Evolutionary conservation across 495 filamentous ascomycete species (phyloP), one percentile per base, ranked within the genome.

Genomic region (Aspergillus coremiiformis): DNA sequence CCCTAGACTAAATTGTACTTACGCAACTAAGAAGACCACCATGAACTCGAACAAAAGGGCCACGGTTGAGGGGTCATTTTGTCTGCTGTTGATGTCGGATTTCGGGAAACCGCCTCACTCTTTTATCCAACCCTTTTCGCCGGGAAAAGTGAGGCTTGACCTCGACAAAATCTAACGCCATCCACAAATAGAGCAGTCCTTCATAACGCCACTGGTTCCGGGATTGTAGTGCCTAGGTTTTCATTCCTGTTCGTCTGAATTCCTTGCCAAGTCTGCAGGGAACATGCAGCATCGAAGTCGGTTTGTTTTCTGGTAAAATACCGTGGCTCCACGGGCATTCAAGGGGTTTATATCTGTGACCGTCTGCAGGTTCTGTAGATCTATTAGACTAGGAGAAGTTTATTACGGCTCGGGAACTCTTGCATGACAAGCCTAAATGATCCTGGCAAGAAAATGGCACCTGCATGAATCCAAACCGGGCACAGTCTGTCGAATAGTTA

Each of bases 101-200:
- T 49, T 53, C 55, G 55, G 55, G 46, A 63, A 55, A 43, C 59
- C 68, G 71, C 71, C 71, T 72, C 71, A 74, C 71, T 73, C 60
- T 64, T 67, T 67, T 52, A 55, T 58, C 68, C 70, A 73, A 73
- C 67, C 63, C 66, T 68, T 68, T 55, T 47, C 56, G 41, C 41
- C 33, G 52, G 44, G 46, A 61, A 59, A 64, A 64, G 61, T 66
- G 63, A 66, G 63, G 63, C 63, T 62, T 61, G 61, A 52, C 45
- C 53, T 53, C 45, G 44, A 52, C 27, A 43, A 51, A 46, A 49
- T 7, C 44, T 56, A 49, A 44, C 49, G 39, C 35, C 48, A 35
- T 35, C 55, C 47, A 55, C 57, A 54, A 60, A 60, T 60, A 45
- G 23, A 47, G 44, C 23, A 47, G 24, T 39, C 42, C 30, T 26